Percentiles rank a stretch among this genome's conserved stretches.
Conservation (phyloP, 2,329 filamentous ascomycete species). For the Sporothrix euskadiensis region DNA sequence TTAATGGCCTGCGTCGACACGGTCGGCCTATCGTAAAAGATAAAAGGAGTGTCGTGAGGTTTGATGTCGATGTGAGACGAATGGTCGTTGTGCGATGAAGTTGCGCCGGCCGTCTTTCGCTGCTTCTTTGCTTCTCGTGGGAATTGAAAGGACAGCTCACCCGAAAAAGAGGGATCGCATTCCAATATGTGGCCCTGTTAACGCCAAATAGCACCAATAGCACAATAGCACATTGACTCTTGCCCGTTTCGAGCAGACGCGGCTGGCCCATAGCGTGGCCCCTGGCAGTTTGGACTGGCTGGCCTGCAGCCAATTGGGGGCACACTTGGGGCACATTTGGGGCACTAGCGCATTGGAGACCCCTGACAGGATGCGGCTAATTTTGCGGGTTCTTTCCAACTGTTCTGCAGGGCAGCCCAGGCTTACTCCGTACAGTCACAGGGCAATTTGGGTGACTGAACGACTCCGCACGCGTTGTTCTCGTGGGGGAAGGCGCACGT, state of each 20-base stretch:
- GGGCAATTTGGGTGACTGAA: neutral
- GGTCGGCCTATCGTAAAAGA: neutral
- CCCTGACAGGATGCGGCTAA: slow-evolving; percentile 20
- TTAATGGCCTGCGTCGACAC: neutral
- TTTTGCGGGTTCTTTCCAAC: neutral
- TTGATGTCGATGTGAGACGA: neutral
- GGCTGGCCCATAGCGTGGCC: neutral
- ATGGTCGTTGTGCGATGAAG: neutral
- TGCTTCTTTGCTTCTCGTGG: neutral
- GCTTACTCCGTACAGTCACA: neutral
- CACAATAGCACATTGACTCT: neutral
- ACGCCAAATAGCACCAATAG: neutral
- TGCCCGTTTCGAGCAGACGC: slow-evolving; percentile 5
- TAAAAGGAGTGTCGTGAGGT: neutral
- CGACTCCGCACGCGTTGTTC: neutral
- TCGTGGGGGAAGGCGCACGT: slow-evolving; percentile 4
- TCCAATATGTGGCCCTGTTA: slow-evolving; percentile 4
- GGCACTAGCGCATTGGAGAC: slow-evolving; percentile 3
- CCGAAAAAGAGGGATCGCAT: slow-evolving; percentile 11
- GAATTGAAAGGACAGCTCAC: slow-evolving; percentile 32
- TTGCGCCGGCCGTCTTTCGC: neutral
- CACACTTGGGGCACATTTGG: neutral
- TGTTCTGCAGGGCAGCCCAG: neutral
- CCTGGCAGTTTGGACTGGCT: neutral
- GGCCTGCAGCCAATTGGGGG: slow-evolving; percentile 10